Percentiles rank a stretch among this genome's conserved stretches.
Conservation (phyloP, 2,329 filamentous ascomycete species). For the Xenosphaeropsis pyriputrescens region DNA sequence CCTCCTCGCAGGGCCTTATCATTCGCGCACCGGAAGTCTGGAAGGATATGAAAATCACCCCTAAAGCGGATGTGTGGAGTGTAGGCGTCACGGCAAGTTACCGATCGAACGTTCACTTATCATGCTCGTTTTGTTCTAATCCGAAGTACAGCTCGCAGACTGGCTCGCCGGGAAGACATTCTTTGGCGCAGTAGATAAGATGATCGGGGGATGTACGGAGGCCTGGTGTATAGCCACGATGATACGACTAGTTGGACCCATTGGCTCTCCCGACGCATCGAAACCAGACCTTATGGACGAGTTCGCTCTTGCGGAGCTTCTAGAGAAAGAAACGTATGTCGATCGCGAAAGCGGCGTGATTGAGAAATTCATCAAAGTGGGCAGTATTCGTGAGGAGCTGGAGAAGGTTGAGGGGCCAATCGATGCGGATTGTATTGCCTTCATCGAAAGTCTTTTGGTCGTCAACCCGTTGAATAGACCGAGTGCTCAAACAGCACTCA, state of each 20-base stretch:
- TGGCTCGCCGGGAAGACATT: conserved; percentile 1
- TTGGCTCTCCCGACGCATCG: conserved; percentile 4
- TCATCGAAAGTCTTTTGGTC: conserved; percentile 4
- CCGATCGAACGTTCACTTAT: no score
- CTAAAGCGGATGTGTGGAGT: no score
- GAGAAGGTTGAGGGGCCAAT: conserved; percentile 1
- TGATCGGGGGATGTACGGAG: conserved; percentile 7
- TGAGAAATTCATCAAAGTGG: neutral
- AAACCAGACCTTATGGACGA: neutral
- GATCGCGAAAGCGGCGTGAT: neutral
- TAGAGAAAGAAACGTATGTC: conserved; percentile 1
- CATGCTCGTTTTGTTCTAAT: neutral
- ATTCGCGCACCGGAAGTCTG: no score
- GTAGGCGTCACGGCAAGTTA: no score
- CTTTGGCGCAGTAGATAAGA: conserved; percentile 10
- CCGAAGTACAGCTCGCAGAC: neutral
- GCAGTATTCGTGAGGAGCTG: conserved; percentile 1
- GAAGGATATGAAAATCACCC: no score
- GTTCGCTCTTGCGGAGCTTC: neutral
- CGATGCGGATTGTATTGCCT: conserved; percentile 3
- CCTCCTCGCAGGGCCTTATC: no score
- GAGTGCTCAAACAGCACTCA: conserved; percentile 4
- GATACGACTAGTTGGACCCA: conserved; percentile 7
- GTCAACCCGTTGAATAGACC: conserved; percentile 5
- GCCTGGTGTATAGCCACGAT: conserved; percentile 12